Conservation (phyloP, 371 early-diverging fungal genomes). For the Sporodiniella umbellata region DNA sequence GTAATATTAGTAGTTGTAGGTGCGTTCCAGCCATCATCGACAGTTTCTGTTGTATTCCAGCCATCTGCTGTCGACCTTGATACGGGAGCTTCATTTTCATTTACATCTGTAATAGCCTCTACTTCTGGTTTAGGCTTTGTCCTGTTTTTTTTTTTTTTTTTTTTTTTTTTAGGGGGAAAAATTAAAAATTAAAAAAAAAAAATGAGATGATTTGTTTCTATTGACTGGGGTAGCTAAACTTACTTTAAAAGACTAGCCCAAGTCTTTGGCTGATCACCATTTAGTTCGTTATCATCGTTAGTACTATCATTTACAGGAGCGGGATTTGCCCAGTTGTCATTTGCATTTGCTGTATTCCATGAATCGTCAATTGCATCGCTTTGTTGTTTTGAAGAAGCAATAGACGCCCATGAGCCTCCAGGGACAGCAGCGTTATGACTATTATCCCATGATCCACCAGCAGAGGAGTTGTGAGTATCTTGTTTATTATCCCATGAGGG, state of each 20-base stretch:
- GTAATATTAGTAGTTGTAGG: constrained; percentile 11
- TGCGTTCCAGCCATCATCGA: too few relatives aligned
- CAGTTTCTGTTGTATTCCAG: constrained; percentile 13
- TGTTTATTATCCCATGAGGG: neutral
- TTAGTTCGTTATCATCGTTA: constrained; percentile 6
- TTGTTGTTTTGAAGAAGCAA: constrained; percentile 33
- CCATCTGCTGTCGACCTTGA: constrained; percentile 12
- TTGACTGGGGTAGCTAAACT: constrained; percentile 13
- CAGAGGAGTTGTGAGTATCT: neutral
- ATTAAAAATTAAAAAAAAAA: constrained; percentile 1
- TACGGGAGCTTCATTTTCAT: constrained; percentile 5
- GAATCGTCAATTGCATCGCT: constrained; percentile 8
- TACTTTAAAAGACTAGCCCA: constrained; percentile 84
- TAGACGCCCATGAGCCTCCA: constrained; percentile 40
- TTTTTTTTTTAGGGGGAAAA: too few relatives aligned
- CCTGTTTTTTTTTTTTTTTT: too few relatives aligned
- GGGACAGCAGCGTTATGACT: constrained; percentile 11
- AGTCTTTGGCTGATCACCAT: constrained; percentile 49
- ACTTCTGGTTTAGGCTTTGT: constrained; percentile 47
- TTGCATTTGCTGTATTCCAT: constrained; percentile 16
- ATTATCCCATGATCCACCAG: constrained; percentile 19
- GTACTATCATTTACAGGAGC: constrained; percentile 3
- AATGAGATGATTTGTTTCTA: neutral
- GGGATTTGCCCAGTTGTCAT: constrained; percentile 18
- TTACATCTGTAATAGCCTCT: constrained; percentile 13